Evolutionary conservation across 1,139 yeast species (phyloP).

Genomic region (Sugiyamaella japonica): DNA sequence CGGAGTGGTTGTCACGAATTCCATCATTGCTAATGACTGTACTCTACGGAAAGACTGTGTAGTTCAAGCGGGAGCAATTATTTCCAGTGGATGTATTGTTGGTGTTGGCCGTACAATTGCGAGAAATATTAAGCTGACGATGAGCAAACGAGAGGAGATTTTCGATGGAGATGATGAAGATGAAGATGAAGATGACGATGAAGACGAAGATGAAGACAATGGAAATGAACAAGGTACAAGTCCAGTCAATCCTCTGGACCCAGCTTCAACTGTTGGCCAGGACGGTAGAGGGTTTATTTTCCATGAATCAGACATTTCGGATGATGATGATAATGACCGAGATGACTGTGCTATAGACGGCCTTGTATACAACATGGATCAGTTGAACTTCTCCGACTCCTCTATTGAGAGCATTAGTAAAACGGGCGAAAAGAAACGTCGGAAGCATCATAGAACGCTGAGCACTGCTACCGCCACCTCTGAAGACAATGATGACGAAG

Average conservation of each 20-base stretch:
- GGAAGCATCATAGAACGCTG: slow-evolving; percentile 27
- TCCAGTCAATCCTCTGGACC: slow-evolving; percentile 24
- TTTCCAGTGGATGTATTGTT: slow-evolving; percentile 71
- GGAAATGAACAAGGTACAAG: slow-evolving; percentile 24
- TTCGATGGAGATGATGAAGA: slow-evolving; percentile 29
- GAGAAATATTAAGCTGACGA: slow-evolving; percentile 30
- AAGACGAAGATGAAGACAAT: slow-evolving; percentile 18
- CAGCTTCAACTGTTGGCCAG: slow-evolving; percentile 49
- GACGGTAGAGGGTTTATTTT: slow-evolving; percentile 63
- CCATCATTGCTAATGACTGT: slow-evolving; percentile 70
- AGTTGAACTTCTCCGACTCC: slow-evolving; percentile 72
- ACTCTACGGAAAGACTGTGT: slow-evolving; percentile 52
- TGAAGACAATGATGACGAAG: slow-evolving; percentile 65
- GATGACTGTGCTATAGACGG: slow-evolving; percentile 41
- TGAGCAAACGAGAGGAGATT: slow-evolving; percentile 15
- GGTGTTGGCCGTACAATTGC: slow-evolving; percentile 44
- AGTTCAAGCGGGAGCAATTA: slow-evolving; percentile 69
- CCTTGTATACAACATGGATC: slow-evolving; percentile 59
- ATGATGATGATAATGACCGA: slow-evolving; percentile 45
- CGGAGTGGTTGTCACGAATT: slow-evolving; percentile 53
- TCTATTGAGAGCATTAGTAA: slow-evolving; percentile 49
- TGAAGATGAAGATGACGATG: slow-evolving; percentile 33
- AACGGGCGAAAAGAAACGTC: slow-evolving; percentile 22
- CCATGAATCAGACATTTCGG: slow-evolving; percentile 50
- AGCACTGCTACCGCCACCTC: slow-evolving; percentile 32